Evolutionary conservation across 306 rosid species (phyloP).

Genomic region (Casuarina glauca): DNA sequence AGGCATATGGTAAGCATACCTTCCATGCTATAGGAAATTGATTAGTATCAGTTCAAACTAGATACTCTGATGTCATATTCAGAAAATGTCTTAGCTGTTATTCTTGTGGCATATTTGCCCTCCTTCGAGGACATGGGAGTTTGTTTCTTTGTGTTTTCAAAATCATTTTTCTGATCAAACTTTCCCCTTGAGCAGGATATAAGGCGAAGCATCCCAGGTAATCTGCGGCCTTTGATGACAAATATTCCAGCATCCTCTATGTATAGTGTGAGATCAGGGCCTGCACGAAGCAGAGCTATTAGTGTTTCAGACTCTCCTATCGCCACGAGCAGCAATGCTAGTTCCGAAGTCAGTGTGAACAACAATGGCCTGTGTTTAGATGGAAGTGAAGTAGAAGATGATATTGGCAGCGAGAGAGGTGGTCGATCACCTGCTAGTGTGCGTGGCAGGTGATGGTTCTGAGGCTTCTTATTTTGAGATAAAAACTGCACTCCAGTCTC

Average conservation of each 20-base stretch:
- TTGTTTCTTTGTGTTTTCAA: conserved; percentile 16
- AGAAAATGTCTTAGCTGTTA: neutral
- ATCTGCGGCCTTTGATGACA: conserved; percentile 88
- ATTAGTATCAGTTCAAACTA: conserved; percentile 14
- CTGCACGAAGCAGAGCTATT: conserved; percentile 75
- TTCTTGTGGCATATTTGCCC: neutral
- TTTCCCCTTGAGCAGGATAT: conserved; percentile 65
- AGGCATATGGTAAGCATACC: conserved; percentile 79
- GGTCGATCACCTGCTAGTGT: conserved; percentile 71
- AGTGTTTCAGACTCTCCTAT: conserved; percentile 89
- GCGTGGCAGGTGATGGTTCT: conserved; percentile 53
- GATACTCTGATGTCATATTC: conserved; percentile 7
- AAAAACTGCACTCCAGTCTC: conserved; percentile 12
- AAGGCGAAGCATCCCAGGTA: conserved; percentile 86
- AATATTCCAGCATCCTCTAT: conserved; percentile 95
- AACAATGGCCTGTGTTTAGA: conserved; percentile 82
- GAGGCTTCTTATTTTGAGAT: conserved; percentile 29
- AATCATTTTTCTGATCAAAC: conserved; percentile 16
- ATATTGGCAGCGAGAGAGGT: conserved; percentile 71
- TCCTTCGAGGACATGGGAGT: neutral
- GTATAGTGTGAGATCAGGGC: conserved; percentile 92
- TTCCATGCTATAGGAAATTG: conserved; percentile 3
- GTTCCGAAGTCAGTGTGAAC: conserved; percentile 93
- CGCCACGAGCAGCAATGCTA: conserved; percentile 93
- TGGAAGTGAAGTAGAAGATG: conserved; percentile 71